Evolutionary conservation across 2,329 filamentous ascomycete species (phyloP).

Genomic region (Paecilomyces dactylethromorphus): DNA sequence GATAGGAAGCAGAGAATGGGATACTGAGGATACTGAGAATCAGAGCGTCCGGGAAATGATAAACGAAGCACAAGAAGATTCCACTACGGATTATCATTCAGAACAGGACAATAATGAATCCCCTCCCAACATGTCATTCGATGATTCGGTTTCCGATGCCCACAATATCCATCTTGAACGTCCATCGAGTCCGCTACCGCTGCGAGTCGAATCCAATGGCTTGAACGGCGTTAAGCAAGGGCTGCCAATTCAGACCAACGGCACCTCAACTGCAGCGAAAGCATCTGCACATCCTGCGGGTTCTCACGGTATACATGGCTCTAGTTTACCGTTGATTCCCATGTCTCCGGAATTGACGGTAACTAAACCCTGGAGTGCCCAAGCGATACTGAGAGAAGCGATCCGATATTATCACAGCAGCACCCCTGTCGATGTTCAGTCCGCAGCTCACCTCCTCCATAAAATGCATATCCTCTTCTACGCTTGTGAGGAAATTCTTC

Average conservation of each 20-base stretch:
- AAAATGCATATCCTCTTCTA: conserved; percentile 33
- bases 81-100: conserved; percentile 8
- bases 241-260: conserved; percentile 2
- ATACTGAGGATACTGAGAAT: conserved; percentile 11
- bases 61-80: conserved; percentile 10
- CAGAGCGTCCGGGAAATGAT: conserved; percentile 9
- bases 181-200: conserved; percentile 29
- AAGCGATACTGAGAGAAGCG: conserved; percentile 31
- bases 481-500: conserved; percentile 31
- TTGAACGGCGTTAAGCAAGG: conserved; percentile 11
- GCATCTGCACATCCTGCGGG: conserved; percentile 1
- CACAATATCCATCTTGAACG: conserved; percentile 38
- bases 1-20: conserved; percentile 15
- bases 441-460: conserved; percentile 35
- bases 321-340: conserved; percentile 22
- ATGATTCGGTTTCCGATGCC: conserved; percentile 16
- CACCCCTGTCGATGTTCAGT: conserved; percentile 31
- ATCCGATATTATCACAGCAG: conserved; percentile 34
- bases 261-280: not conserved
- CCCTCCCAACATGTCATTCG: conserved; percentile 16
- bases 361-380: conserved; percentile 34
- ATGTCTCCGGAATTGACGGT: conserved; percentile 21
- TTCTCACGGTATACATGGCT: conserved; percentile 10
- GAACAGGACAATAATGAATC: conserved; percentile 12
- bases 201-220: conserved; percentile 30